A percentile compares a stretch with the other conserved stretches of the same genome.
These are phyloP conservation scores for Aspergillus quadricinctus DNA, from an alignment of 2,329 filamentous ascomycete species.

Conservation along the genomic window DNA sequence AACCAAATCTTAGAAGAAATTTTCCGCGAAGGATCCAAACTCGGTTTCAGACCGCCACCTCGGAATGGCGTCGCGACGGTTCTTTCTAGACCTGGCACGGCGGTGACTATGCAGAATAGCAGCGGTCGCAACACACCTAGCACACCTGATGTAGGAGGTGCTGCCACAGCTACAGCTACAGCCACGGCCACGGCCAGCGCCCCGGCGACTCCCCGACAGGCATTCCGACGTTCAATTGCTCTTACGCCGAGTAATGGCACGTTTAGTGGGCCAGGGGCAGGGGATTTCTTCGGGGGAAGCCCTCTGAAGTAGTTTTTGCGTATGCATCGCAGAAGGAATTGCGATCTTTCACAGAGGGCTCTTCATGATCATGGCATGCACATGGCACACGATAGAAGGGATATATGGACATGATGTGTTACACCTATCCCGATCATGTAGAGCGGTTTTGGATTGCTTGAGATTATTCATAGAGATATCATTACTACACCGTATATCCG, in stretches of 20 bases:
- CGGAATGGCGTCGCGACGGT: constrained; percentile 31
- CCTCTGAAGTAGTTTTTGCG: constrained; percentile 28
- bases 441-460: background rate
- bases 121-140: constrained; percentile 42
- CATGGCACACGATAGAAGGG: background rate
- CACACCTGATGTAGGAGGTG: constrained; percentile 30
- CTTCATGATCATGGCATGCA: background rate
- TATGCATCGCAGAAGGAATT: background rate
- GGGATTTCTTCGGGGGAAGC: constrained; percentile 38
- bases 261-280: constrained; percentile 33
- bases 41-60: constrained; percentile 54
- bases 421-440: background rate
- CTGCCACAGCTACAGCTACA: constrained; percentile 12
- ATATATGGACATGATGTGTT: background rate
- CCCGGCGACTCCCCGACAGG: constrained; percentile 40
- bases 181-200: constrained; percentile 22
- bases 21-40: constrained; percentile 62
- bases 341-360: background rate
- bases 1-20: constrained; percentile 83
- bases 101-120: constrained; percentile 34
- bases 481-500: background rate
- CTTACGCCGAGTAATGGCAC: constrained; percentile 41
- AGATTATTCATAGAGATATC: background rate
- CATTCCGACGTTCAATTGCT: constrained; percentile 39
- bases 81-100: constrained; percentile 37